Base-by-base conservation (phyloP, 2,329 filamentous ascomycete genomes). In the Fusarium palustre region DNA sequence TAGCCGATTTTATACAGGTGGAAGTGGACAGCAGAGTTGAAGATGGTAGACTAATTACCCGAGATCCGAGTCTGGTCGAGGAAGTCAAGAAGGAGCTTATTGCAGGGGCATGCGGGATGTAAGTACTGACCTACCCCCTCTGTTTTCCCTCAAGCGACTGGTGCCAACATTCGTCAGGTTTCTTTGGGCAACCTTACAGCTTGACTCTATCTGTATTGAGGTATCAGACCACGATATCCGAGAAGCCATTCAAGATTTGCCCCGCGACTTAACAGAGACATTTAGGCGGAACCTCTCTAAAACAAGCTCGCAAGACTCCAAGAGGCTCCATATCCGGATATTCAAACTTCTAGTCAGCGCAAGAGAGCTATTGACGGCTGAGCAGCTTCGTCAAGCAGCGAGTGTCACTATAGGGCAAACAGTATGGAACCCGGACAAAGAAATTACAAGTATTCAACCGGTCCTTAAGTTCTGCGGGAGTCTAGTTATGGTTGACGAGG, bases 351-450 rank as follows among this genome's bases (percentile, higher is more conserved):
- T 83, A 1, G 50, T 69, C 1, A 72, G 66, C 0, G 78, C 78
- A 13, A 52, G 39, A 1, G 74, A 76, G 10, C 76, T 78, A 0
- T 58, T 83, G 10, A 77, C 75, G 1, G 64, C 49, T 0, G 70
- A 78, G 0, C 77, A 83, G 49, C 68, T 84, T 47, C 72, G 75
- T 20, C 81, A 83, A 72, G 79, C 79, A 7, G 50, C 81, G 0
- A 81, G 80, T 16, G 78, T 84, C 0, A 58, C 61, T 3, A 75
- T 76, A 8, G 79, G 80, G 2, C 64, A 79, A 15, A 49, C 66
- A 0, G 31, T 33, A 2, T 79, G 76, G 77, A 56, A 75, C 16
- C 66, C 66, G 0, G 34, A 39, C 22, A 20, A 20, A 4, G 48
- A 66, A 1, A n/a, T 70, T 3, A 78, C 76, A 22, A 59, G 78